phyloP scores from a whole-genome alignment of 2,329 filamentous ascomycete genomes.

The Stemphylium vesicarium region DNA sequence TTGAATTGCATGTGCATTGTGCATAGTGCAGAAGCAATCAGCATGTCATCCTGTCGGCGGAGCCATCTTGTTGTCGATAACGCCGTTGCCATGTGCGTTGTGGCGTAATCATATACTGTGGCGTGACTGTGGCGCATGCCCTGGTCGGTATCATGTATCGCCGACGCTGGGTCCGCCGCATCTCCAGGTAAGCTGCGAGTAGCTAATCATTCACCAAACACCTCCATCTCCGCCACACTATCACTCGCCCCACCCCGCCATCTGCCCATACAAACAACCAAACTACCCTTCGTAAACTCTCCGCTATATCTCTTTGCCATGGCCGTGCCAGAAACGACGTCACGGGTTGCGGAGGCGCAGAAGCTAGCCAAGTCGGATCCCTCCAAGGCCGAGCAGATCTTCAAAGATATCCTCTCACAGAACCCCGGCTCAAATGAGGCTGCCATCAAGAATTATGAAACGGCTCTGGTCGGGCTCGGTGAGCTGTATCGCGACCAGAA shows the following conservation, averaged over 20 bases:
- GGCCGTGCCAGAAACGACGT: conserved; percentile 57
- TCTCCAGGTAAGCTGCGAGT: conserved; percentile 18
- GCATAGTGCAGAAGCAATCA: background rate
- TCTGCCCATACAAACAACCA: conserved; percentile 1
- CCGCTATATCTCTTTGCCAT: conserved; percentile 26
- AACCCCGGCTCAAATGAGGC: conserved; percentile 84
- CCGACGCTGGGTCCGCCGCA: conserved; percentile 15
- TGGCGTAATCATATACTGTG: background rate
- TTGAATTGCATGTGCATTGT: background rate
- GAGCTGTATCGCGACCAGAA: conserved; percentile 91
- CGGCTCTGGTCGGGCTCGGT: conserved; percentile 83
- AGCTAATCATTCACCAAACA: conserved; percentile 22
- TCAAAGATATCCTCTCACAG: conserved; percentile 87
- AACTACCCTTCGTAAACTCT: background rate
- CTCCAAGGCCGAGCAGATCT: conserved; percentile 82
- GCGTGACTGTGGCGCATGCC: background rate
- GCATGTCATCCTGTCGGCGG: background rate
- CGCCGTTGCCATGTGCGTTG: conserved; percentile 14
- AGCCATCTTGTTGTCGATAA: conserved; percentile 2
- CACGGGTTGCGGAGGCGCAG: conserved; percentile 86
- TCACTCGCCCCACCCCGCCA: conserved; percentile 4
- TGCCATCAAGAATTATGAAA: conserved; percentile 89
- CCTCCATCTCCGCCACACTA: conserved; percentile 11
- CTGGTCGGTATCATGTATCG: conserved; percentile 13
- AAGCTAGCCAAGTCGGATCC: conserved; percentile 81